Evolutionary conservation across 2,329 filamentous ascomycete genomes (phyloP).

Genomic region (Emergomyces africanus): DNA sequence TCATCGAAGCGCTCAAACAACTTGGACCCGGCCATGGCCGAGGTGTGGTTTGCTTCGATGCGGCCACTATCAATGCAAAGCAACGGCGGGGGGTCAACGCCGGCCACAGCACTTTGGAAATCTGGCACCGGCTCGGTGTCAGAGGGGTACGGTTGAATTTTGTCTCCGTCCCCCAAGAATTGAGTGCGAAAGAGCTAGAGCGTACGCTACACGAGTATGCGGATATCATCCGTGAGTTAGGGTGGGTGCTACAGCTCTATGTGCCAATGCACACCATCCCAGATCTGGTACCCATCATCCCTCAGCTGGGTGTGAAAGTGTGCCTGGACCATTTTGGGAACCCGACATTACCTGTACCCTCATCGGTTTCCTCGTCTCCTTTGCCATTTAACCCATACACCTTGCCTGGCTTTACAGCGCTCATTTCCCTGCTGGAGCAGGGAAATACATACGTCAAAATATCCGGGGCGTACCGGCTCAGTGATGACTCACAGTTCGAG

Average conservation of each 20-base stretch:
- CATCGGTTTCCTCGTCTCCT: constrained; percentile 3
- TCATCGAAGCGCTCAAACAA: constrained; percentile 40
- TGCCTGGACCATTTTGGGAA: constrained; percentile 50
- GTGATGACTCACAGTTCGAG: constrained; percentile 30
- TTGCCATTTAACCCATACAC: constrained; percentile 29
- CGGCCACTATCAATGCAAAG: constrained; percentile 22
- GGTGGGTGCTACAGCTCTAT: constrained; percentile 49
- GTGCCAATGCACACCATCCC: constrained; percentile 40
- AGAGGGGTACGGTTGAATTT: constrained; percentile 49
- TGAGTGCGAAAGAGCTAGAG: constrained; percentile 31
- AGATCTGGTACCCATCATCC: constrained; percentile 37
- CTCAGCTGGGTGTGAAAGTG: constrained; percentile 38
- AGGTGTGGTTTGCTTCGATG: constrained; percentile 46
- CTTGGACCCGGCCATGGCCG: constrained; percentile 40
- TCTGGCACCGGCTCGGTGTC: constrained; percentile 47
- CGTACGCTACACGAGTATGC: constrained; percentile 37
- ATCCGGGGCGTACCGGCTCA: constrained; percentile 46
- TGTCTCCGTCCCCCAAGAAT: constrained; percentile 37
- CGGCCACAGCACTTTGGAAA: constrained; percentile 28
- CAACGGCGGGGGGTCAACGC: too few relatives aligned
- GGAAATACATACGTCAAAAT: constrained; percentile 45
- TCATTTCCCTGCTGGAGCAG: constrained; percentile 35
- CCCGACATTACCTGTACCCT: constrained; percentile 25
- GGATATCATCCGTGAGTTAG: constrained; percentile 35
- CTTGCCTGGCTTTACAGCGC: constrained; percentile 37